Conservation (phyloP, 345 rosid genomes). For the Eucalyptus leucophloia region DNA sequence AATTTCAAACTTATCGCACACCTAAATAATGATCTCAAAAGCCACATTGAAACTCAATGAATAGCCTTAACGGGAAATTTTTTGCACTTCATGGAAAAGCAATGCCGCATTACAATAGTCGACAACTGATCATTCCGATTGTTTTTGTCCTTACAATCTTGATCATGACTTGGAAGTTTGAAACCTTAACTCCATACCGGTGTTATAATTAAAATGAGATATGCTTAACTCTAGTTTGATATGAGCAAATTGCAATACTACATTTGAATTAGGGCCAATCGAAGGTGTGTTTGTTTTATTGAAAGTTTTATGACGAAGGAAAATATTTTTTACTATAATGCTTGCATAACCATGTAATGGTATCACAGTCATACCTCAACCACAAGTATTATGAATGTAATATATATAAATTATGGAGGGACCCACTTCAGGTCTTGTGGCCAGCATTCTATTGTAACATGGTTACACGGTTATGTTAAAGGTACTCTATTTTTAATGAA, state of each 20-base stretch:
- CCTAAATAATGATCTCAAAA: neutral
- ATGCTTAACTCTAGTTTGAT: neutral
- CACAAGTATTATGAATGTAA: fast-evolving
- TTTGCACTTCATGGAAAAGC: neutral
- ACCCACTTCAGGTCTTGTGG: fast-evolving
- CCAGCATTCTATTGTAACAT: no score
- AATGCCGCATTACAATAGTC: no score
- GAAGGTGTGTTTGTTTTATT: fast-evolving
- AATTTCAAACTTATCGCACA: fast-evolving
- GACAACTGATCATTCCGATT: no score
- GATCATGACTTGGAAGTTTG: no score
- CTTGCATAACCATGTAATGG: neutral
- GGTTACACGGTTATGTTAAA: fast-evolving
- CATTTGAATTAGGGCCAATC: neutral
- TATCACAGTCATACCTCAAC: neutral
- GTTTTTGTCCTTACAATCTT: no score
- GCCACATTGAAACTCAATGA: fast-evolving
- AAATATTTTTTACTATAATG: neutral
- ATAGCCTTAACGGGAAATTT: neutral
- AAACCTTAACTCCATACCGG: no score
- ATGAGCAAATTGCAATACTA: neutral
- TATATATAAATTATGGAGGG: no score
- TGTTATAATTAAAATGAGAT: neutral
- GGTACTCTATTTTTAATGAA: no score
- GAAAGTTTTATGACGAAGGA: neutral